Evolutionary conservation across 768 basidiomycete genomes (phyloP).

Genomic region (Coprinopsis sp.): DNA sequence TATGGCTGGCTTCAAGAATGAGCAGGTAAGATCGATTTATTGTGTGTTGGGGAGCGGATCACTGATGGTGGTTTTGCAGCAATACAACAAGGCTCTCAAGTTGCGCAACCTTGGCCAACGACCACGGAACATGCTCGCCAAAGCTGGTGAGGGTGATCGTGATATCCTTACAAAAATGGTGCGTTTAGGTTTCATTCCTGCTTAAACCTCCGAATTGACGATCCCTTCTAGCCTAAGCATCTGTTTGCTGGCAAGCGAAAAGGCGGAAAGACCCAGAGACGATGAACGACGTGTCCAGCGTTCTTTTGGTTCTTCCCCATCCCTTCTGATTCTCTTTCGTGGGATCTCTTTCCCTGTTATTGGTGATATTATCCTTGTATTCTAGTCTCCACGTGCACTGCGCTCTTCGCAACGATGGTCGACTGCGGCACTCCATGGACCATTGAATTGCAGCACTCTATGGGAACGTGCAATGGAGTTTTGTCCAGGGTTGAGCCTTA

Average conservation of each 20-base stretch:
- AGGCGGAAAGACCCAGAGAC: slow-evolving; percentile 75
- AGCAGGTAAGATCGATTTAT: slow-evolving; percentile 51
- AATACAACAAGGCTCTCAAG: slow-evolving; percentile 74
- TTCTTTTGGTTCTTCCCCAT: slow-evolving; percentile 4
- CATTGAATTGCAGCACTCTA: too few relatives aligned
- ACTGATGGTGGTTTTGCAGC: slow-evolving; percentile 35
- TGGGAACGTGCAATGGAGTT: too few relatives aligned
- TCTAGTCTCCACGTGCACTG: too few relatives aligned
- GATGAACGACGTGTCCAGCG: slow-evolving; percentile 33
- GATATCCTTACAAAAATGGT: slow-evolving; percentile 83
- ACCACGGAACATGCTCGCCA: slow-evolving; percentile 80
- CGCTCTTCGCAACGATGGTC: too few relatives aligned
- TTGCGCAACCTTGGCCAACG: slow-evolving; percentile 86
- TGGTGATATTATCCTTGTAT: too few relatives aligned
- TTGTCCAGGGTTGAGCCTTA: too few relatives aligned
- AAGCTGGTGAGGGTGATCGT: slow-evolving; percentile 88
- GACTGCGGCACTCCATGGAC: too few relatives aligned
- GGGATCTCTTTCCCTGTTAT: slow-evolving; percentile 7
- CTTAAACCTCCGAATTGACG: slow-evolving; percentile 3
- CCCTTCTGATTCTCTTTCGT: slow-evolving; percentile 12
- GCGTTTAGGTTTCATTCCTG: slow-evolving; percentile 16
- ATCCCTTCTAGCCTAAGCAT: slow-evolving; percentile 67
- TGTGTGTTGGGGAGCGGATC: slow-evolving; percentile 4
- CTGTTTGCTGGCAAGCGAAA: slow-evolving; percentile 83
- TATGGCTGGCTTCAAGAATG: slow-evolving; percentile 74